These are phyloP conservation scores for Favolaschia claudopus DNA, from an alignment of 768 basidiomycete genomes.

Conservation along the genomic window DNA sequence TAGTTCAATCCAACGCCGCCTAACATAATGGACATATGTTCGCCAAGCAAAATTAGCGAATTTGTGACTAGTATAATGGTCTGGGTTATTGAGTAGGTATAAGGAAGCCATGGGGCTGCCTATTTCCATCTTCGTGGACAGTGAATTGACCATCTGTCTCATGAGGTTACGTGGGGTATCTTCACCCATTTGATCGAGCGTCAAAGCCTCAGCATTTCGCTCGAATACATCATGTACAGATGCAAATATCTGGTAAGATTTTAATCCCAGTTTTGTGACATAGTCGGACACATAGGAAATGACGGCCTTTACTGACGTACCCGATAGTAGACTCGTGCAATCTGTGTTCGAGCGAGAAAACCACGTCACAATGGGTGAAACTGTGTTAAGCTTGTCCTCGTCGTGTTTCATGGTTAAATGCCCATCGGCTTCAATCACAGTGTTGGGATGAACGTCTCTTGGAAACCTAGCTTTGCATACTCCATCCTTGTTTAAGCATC, in stretches of 20 bases:
- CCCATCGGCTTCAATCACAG: background rate
- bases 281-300: background rate
- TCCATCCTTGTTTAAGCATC: too few relatives aligned
- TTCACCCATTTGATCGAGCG: too few relatives aligned
- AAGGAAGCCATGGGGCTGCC: too few relatives aligned
- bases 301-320: conserved; percentile 4
- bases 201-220: background rate
- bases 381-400: background rate
- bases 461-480: conserved; percentile 1
- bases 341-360: background rate
- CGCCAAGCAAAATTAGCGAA: too few relatives aligned
- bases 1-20: too few relatives aligned
- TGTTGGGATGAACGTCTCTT: background rate
- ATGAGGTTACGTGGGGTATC: too few relatives aligned
- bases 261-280: background rate
- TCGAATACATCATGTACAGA: background rate
- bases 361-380: background rate
- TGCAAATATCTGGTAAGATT: conserved; percentile 4
- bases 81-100: too few relatives aligned
- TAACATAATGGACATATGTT: too few relatives aligned
- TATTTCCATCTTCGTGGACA: too few relatives aligned
- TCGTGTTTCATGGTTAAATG: background rate
- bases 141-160: too few relatives aligned
- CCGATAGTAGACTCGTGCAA: background rate
- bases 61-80: too few relatives aligned